Base-by-base conservation (phyloP, 2,329 filamentous ascomycete species). In the Colletotrichum musicola region DNA sequence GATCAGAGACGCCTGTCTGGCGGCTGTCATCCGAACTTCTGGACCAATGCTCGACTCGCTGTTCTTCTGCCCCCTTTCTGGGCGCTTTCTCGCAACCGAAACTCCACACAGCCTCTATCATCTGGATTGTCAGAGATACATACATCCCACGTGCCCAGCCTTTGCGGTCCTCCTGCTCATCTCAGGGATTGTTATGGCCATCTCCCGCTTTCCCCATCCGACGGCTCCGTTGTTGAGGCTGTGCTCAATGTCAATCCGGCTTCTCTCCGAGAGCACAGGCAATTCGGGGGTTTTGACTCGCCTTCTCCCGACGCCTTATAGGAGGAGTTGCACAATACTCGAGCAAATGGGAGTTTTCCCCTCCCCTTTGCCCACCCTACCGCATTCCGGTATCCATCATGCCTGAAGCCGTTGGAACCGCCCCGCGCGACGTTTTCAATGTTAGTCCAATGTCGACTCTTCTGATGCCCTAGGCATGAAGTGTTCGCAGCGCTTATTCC, bases 201-300 rank as follows among this genome's bases (percentile, higher is more conserved):
- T 66, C 58, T 66, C 50, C 44, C 64, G 42, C 64, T 9, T 38
- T 16, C n/a, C 35, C 58, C 57, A 27, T 27, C 40, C 35, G 12
- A 14, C 9, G 22, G 7, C 18, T 30, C 44, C 59, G 51, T 57
- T 62, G 12, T n/a, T 46, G 58, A 22, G 64, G 64, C 64, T 67
- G 51, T 67, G 64, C 22, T 38, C 27, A 47, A 55, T 62, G 58
- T 44, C 20, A 56, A 62, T 56, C 63, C 50, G 63, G 63, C 63
- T 51, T 56, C 57, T n/a, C 58, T 56, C 63, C 50, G 63, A 44
- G 44, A n/a, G 44, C 50, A 62, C 50, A 62, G 50, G 57, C 38
- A 42, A 10, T 4, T 25, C 35, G 49, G 58, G 44, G 62, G 55
- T 20, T 18, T n/a, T n/a, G 40, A 61, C n/a, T 18, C 1, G 18